Percentiles rank a stretch among this genome's conserved stretches.
Conservation (phyloP, 2,329 filamentous ascomycete genomes). For the Xylaria multiplex region DNA sequence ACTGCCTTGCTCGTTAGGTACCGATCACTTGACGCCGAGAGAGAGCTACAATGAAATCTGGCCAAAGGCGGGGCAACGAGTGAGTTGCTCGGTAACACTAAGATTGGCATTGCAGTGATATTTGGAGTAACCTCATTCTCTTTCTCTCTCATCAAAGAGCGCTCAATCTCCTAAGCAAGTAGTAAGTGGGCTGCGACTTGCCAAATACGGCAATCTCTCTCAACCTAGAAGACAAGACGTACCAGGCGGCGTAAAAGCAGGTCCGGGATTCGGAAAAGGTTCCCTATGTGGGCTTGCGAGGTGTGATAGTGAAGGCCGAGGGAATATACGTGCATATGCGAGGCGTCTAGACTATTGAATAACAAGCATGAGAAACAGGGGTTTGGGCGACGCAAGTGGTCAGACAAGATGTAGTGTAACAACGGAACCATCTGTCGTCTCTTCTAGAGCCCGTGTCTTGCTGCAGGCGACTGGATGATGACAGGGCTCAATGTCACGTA, state of each 20-base stretch:
- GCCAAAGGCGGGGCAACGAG: constrained; percentile 21
- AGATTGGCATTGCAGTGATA: constrained; percentile 20
- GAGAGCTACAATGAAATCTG: constrained; percentile 8
- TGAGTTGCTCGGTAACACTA: constrained; percentile 22
- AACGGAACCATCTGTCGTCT: constrained; percentile 22
- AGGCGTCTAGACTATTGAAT: constrained; percentile 36
- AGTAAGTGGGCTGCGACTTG: constrained; percentile 19
- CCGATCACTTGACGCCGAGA: constrained; percentile 14
- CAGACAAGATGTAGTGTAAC: constrained; percentile 30
- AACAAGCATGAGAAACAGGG: constrained; percentile 33
- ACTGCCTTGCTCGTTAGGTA: constrained; percentile 17
- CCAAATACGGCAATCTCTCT: constrained; percentile 23
- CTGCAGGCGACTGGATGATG: constrained; percentile 8
- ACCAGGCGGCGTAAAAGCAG: background rate
- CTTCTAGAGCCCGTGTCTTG: constrained; percentile 26
- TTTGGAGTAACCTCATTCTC: constrained; percentile 17
- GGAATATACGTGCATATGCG: constrained; percentile 32
- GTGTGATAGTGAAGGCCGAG: constrained; percentile 30
- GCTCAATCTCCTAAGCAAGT: constrained; percentile 2
- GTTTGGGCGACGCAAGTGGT: constrained; percentile 32
- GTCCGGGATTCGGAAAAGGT: constrained; percentile 31
- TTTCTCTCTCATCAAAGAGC: constrained; percentile 7
- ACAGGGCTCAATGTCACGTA: constrained; percentile 4
- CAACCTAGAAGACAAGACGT: constrained; percentile 17
- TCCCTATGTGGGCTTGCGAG: constrained; percentile 17